phyloP scores from a whole-genome alignment of 2,329 filamentous ascomycete genomes.

The Sclerotinia subarctica region DNA sequence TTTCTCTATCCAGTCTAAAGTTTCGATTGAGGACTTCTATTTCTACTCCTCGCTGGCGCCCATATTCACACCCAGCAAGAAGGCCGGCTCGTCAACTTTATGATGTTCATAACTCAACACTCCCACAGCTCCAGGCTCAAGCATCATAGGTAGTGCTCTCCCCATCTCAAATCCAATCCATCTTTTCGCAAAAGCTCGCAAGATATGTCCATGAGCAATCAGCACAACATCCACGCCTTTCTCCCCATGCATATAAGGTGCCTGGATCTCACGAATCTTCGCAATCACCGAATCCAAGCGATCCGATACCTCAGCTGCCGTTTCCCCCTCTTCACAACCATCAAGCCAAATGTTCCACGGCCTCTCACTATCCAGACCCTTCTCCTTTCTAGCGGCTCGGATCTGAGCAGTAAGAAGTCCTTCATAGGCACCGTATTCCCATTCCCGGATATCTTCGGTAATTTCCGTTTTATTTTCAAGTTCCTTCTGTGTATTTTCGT shows the following conservation, averaged over 20 bases:
- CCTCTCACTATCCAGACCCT: slow-evolving; percentile 44
- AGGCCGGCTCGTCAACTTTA: slow-evolving; percentile 40
- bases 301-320: slow-evolving; percentile 46
- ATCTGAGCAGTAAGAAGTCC: slow-evolving; percentile 47
- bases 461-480: slow-evolving; percentile 38
- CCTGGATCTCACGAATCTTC: slow-evolving; percentile 49
- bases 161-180: slow-evolving; percentile 48
- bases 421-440: slow-evolving; percentile 52
- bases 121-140: slow-evolving; percentile 42
- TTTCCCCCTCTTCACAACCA: slow-evolving; percentile 50
- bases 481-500: slow-evolving; percentile 28
- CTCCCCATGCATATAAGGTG: slow-evolving; percentile 44
- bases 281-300: slow-evolving; percentile 50
- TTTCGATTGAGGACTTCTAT: background rate
- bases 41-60: slow-evolving; percentile 22
- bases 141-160: slow-evolving; percentile 39
- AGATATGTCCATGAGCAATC: slow-evolving; percentile 47
- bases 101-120: slow-evolving; percentile 41
- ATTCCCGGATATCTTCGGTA: slow-evolving; percentile 47
- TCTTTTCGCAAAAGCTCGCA: slow-evolving; percentile 53
- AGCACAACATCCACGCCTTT: slow-evolving; percentile 50
- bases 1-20: slow-evolving; percentile 1
- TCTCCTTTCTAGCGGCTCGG: slow-evolving; percentile 39
- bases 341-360: slow-evolving; percentile 53
- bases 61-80: slow-evolving; percentile 40